Evolutionary conservation across 2,329 filamentous ascomycete species (phyloP), one percentile per base, ranked within the genome.

Genomic region (Elsinoe fawcettii): DNA sequence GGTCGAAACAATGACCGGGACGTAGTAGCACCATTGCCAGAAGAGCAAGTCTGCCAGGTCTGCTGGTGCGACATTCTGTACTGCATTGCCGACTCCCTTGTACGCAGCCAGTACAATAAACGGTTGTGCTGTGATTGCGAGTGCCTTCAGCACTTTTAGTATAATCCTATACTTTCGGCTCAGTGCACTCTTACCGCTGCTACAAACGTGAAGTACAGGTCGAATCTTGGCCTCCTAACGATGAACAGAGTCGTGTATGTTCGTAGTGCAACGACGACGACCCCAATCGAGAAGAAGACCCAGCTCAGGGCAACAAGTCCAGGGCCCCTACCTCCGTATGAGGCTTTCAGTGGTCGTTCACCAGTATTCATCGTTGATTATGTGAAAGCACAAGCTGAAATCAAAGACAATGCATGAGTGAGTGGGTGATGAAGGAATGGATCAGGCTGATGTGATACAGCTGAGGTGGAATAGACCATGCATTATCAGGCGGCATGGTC

Each of bases 1-100:
- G 16, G 49, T 53, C 14, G 49, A 53, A 11, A 39, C 30, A 12
- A 53, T 53, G 32, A 36, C 30, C 6, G 32, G 32, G 11, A 53
- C 18, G 32, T 53, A 53, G 20, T 53, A 53, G 16, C 49, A 53
- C 49, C 49, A 53, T 37, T 53, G 49, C 49, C 49, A 53, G 49
- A 37, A 53, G 8, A 53, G 32, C 16, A 53, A 14, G 49, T 53
- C 49, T 25, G 34, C 49, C 9, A 53, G 49, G 20, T 53, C 49
- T 8, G 49, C 30, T 39, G 49, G 49, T 6, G 49, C 49, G 5
- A 53, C 49, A 23, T 53, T 53, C 30, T 53, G 49, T 11, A 53
- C 49, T 7, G 30, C 49, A 34, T 53, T 53, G 8, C 49, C 49
- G 16, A 53, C 49, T 16, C 49, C 49, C 12, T 53, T 53, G 34